Percentiles rank a stretch among this genome's conserved stretches.
Evolutionary conservation across 1,139 yeast species (phyloP).

Genomic region (Saccharomycopsis crataegensis): DNA sequence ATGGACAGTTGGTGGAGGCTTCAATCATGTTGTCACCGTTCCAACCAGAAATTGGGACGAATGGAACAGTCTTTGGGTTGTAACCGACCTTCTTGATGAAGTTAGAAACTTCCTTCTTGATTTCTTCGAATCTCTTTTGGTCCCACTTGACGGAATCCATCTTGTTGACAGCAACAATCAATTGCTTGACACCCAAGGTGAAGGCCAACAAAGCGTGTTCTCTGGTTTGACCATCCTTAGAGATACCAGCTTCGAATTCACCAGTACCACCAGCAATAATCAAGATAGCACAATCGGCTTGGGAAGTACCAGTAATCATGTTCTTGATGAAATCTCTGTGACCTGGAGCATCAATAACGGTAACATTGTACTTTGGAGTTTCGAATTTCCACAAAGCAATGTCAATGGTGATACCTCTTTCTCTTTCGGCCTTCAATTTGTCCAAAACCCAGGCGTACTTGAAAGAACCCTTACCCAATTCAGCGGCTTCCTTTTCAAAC

Average conservation of each 20-base stretch:
- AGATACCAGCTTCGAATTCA: slow-evolving; percentile 94
- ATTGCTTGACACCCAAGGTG: slow-evolving; percentile 86
- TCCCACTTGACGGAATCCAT: slow-evolving; percentile 89
- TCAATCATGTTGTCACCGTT: slow-evolving; percentile 94
- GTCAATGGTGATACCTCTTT: slow-evolving; percentile 95
- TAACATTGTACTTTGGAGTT: slow-evolving; percentile 89
- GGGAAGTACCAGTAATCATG: slow-evolving; percentile 88
- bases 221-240: slow-evolving; percentile 90
- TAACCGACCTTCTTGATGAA: slow-evolving; percentile 90
- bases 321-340: slow-evolving; percentile 97
- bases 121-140: slow-evolving; percentile 74
- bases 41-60: slow-evolving; percentile 92
- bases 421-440: slow-evolving; percentile 94
- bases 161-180: slow-evolving; percentile 89
- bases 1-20: slow-evolving; percentile 72
- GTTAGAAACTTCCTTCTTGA: slow-evolving; percentile 76
- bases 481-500: slow-evolving; percentile 98
- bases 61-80: slow-evolving; percentile 89
- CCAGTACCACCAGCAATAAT: slow-evolving; percentile 89
- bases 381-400: slow-evolving; percentile 95
- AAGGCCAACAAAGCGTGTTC: slow-evolving; percentile 87
- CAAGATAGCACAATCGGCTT: slow-evolving; percentile 88
- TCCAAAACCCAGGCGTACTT: slow-evolving; percentile 98
- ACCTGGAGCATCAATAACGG: slow-evolving; percentile 94
- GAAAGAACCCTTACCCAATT: slow-evolving; percentile 97